These are phyloP conservation scores for Globisporangium uncinulatum DNA, from an alignment of 352 stramenopile species.

Conservation along the genomic window DNA sequence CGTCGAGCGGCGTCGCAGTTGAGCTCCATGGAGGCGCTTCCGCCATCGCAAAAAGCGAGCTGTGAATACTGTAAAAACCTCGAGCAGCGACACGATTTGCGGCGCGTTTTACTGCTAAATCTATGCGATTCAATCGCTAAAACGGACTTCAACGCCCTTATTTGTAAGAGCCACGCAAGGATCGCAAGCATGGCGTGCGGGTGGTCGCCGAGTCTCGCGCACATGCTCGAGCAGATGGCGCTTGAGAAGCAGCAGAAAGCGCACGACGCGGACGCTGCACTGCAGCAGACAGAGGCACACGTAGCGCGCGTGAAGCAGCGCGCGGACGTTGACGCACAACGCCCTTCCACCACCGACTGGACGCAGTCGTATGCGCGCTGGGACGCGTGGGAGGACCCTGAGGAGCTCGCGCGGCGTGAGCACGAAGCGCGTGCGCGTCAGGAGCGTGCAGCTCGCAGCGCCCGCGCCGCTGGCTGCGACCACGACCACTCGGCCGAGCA, in stretches of 20 bases:
- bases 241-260: slow-evolving; percentile 53
- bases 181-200: slow-evolving; percentile 47
- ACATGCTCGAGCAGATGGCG: slow-evolving; percentile 61
- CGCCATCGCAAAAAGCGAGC: not conserved
- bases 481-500: slow-evolving; percentile 86
- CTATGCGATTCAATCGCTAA: too few species aligned
- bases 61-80: too few species aligned
- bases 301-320: slow-evolving; percentile 31
- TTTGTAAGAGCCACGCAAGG: not conserved
- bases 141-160: too few species aligned
- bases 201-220: slow-evolving; percentile 55
- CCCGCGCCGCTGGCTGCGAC: slow-evolving; percentile 44
- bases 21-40: not conserved
- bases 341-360: slow-evolving; percentile 47
- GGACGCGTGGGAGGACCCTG: slow-evolving; percentile 73
- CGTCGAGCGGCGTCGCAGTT: not conserved
- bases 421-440: slow-evolving; percentile 56
- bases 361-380: slow-evolving; percentile 74
- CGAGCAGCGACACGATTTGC: too few species aligned
- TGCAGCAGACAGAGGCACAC: slow-evolving; percentile 33
- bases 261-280: slow-evolving; percentile 22
- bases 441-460: slow-evolving; percentile 41
- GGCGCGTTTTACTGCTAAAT: too few species aligned
- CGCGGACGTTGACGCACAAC: slow-evolving; percentile 6
- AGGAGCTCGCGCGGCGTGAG: slow-evolving; percentile 67